Conservation (phyloP, 129 eudicot genomes). For the Cynara cardunculus region DNA sequence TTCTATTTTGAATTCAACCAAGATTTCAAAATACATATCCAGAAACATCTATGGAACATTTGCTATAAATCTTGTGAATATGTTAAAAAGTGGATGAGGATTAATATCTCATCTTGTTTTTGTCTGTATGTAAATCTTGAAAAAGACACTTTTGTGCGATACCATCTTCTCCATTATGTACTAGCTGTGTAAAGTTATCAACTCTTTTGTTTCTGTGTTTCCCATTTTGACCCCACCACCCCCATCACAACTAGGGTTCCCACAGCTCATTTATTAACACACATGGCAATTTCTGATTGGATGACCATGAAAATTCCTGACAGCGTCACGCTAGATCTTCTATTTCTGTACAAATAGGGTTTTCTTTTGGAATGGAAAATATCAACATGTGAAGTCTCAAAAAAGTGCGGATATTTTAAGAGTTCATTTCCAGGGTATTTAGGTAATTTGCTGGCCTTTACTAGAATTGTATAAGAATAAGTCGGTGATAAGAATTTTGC, state of each 20-base stretch:
- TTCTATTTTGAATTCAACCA: not conserved
- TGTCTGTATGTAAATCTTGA: constrained; percentile 26
- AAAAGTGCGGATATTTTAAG: constrained; percentile 16
- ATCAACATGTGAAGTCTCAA: constrained; percentile 4
- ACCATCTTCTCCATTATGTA: constrained; percentile 30
- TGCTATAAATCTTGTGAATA: not conserved
- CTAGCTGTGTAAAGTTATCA: constrained; percentile 27
- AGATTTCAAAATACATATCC: not conserved
- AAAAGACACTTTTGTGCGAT: constrained; percentile 42
- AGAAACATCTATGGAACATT: not conserved
- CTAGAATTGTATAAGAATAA: not conserved
- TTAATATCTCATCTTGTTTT: constrained; percentile 31
- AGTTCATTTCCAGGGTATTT: not conserved
- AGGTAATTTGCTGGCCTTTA: too few species aligned
- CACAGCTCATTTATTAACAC: constrained; percentile 5
- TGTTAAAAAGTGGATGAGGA: constrained; percentile 13
- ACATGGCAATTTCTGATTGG: constrained; percentile 17
- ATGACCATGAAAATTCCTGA: not conserved
- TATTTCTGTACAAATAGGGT: constrained; percentile 19
- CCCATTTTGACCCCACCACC: constrained; percentile 17
- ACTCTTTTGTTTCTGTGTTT: constrained; percentile 18
- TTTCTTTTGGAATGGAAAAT: constrained; percentile 6
- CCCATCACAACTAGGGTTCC: constrained; percentile 21
- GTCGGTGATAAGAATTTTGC: too few species aligned
- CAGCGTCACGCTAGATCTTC: constrained; percentile 1